These are phyloP conservation scores for Quercus wislizeni DNA, from an alignment of 306 rosid species.

Conservation along the genomic window DNA sequence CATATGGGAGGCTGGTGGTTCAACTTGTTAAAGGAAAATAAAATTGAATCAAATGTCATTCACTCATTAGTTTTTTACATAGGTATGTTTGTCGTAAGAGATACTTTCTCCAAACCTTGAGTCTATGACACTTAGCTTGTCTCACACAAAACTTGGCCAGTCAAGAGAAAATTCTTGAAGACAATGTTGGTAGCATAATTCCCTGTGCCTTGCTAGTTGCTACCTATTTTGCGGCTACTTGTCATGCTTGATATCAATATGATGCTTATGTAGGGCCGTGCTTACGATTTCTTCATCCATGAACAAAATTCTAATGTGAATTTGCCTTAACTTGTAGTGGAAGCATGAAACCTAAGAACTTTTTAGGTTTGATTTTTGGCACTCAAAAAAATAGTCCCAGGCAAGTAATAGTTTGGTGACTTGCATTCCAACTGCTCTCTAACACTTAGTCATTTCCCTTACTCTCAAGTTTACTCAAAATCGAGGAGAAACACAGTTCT, in stretches of 20 bases:
- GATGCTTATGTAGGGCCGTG: not conserved
- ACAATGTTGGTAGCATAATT: not conserved
- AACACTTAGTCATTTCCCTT: constrained; percentile 17
- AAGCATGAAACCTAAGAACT: constrained; percentile 21
- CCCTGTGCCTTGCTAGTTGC: not conserved
- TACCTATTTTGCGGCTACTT: not conserved
- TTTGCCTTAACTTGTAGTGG: constrained; percentile 27
- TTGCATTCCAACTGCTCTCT: constrained; percentile 47
- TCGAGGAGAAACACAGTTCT: not conserved
- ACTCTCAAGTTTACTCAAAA: constrained; percentile 18
- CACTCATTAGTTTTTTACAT: no score
- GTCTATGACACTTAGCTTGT: no score
- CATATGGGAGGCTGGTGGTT: no score
- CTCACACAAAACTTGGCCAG: no score
- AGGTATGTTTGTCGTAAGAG: no score
- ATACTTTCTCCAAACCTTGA: no score
- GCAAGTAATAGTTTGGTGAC: constrained; percentile 51
- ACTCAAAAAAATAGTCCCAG: constrained; percentile 8
- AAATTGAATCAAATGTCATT: no score
- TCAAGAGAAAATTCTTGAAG: no score
- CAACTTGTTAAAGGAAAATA: no score
- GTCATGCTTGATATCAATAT: not conserved
- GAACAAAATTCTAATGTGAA: not conserved
- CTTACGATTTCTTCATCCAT: not conserved
- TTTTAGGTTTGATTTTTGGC: constrained; percentile 58